Evolutionary conservation across 2,329 filamentous ascomycete genomes (phyloP).

Genomic region (Cadophora malorum): DNA sequence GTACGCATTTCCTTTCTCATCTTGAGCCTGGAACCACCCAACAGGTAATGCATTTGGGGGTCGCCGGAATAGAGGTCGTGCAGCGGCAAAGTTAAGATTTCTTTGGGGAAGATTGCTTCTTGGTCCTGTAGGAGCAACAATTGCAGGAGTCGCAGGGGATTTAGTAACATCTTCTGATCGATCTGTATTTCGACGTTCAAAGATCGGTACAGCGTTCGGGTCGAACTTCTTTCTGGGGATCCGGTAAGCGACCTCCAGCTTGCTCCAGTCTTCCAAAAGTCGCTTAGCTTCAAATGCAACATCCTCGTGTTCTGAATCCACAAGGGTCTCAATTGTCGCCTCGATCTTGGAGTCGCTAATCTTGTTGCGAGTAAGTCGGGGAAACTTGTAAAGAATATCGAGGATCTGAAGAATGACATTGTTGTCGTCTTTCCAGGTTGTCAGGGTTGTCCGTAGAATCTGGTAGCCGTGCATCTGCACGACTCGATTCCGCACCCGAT

Average conservation of each 20-base stretch:
- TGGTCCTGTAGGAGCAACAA: constrained; percentile 56
- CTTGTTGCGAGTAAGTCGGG: constrained; percentile 93
- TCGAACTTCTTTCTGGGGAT: constrained; percentile 91
- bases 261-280: constrained; percentile 85
- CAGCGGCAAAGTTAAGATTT: constrained; percentile 56
- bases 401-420: constrained; percentile 91
- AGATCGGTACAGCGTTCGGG: constrained; percentile 63
- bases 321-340: constrained; percentile 73
- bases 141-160: constrained; percentile 34
- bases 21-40: constrained; percentile 85
- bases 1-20: constrained; percentile 75
- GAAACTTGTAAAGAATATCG: constrained; percentile 86
- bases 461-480: constrained; percentile 98
- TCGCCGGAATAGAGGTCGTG: constrained; percentile 63
- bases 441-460: constrained; percentile 86
- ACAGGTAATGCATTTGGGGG: constrained; percentile 68
- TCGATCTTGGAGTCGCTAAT: constrained; percentile 97
- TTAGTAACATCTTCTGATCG: constrained; percentile 56
- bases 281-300: constrained; percentile 74
- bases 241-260: constrained; percentile 87
- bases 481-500: constrained; percentile 84
- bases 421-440: constrained; percentile 85
- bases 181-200: constrained; percentile 69
- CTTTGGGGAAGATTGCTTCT: constrained; percentile 57
- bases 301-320: constrained; percentile 71